phyloP scores from a whole-genome alignment of 495 filamentous ascomycete genomes.

The Rhypophila decipiens region DNA sequence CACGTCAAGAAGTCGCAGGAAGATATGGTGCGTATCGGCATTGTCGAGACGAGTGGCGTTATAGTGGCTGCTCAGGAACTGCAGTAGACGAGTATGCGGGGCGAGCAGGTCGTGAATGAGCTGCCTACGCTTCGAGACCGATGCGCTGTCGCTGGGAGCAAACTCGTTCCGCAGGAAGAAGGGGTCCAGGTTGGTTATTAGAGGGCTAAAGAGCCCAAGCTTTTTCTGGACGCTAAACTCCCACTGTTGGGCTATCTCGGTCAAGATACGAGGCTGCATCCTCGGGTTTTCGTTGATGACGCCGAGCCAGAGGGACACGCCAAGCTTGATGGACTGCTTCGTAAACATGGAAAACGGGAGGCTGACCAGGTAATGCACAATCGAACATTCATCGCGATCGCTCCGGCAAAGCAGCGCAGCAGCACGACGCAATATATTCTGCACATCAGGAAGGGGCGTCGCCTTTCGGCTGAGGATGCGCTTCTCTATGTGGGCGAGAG shows the following conservation, averaged over 20 bases:
- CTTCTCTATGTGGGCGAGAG: conserved; percentile 60
- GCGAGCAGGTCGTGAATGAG: conserved; percentile 69
- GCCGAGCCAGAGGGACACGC: conserved; percentile 91
- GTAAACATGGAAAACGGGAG: conserved; percentile 91
- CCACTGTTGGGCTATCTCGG: conserved; percentile 81
- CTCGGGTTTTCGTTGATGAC: conserved; percentile 93
- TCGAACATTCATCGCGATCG: conserved; percentile 61
- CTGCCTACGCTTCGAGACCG: conserved; percentile 68
- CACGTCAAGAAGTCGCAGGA: conserved; percentile 67
- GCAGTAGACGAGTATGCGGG: conserved; percentile 78
- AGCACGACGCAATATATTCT: conserved; percentile 72
- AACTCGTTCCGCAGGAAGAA: conserved; percentile 90
- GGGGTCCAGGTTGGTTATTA: conserved; percentile 74
- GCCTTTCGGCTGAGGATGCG: conserved; percentile 57
- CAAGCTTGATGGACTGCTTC: conserved; percentile 90
- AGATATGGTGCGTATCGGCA: conserved; percentile 69
- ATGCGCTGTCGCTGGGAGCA: conserved; percentile 76
- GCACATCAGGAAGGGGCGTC: conserved; percentile 67
- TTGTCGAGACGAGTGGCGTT: conserved; percentile 80
- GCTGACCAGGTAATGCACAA: conserved; percentile 77
- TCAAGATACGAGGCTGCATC: conserved; percentile 74
- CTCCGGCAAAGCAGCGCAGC: conserved; percentile 77
- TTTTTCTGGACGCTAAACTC: conserved; percentile 68
- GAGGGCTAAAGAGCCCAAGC: conserved; percentile 73
- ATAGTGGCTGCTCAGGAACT: conserved; percentile 90